Evolutionary conservation across 2,329 filamentous ascomycete genomes (phyloP), one percentile per base, ranked within the genome.

Genomic region (Calonectria pseudoreteaudii): DNA sequence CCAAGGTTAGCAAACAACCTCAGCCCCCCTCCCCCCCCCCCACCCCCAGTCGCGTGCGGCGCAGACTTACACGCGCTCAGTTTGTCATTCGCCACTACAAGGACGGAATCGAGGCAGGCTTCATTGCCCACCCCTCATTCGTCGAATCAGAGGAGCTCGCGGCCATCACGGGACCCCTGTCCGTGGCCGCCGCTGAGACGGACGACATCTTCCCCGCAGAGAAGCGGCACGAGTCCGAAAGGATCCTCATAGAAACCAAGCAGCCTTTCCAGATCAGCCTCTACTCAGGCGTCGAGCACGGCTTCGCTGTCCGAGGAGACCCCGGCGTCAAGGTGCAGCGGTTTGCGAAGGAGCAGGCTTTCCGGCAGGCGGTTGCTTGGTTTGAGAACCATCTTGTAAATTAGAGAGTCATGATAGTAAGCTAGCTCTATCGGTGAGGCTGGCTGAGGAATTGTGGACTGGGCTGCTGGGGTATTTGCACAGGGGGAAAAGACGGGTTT

Each of bases 281-380:
- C 11, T 97, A 91, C 87, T 91, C 91, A 3, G 91, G 91, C 69
- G 91, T 94, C 36, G 84, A 85, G 70, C 95, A 97, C 83, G 95
- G 95, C 0, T 98, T 97, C 80, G 88, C 92, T 11, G 92, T 95
- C 2, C 90, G 94, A 70, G 88, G 88, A 34, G 93, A 97, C 81
- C 73, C 89, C 38, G 88, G 80, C 74, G 88, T 92, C 75, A 89
- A 88, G 82, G 76, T 86, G 58, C 83, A 90, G 80, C 91, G 90
- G 83, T 96, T 90, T 79, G 93, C 94, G 47, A 96, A 95, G 89
- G 94, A 97, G 85, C 91, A 93, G 85, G 94, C 95, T 7, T 97
- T 97, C 82, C 80, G 88, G 76, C 95, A 97, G 87, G 94, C 94
- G 44, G 88, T 95, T 66, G 83, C 87, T 67, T 97, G 95, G 95